These are phyloP conservation scores for Triticum turgidum DNA, from an alignment of 176 grass and related monocot species.

Conservation along the genomic window DNA sequence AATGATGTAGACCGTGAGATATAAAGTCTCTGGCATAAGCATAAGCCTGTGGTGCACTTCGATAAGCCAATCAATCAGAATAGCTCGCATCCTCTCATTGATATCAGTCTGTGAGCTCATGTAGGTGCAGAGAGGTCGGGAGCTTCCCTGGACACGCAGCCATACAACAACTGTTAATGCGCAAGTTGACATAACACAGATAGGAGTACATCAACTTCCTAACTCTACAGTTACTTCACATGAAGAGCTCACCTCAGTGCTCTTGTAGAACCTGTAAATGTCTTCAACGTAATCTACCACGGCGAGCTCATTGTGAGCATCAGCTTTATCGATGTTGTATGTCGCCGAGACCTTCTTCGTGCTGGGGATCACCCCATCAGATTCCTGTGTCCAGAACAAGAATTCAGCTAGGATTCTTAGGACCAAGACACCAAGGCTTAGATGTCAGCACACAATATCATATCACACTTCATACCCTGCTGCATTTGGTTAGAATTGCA, in stretches of 20 bases:
- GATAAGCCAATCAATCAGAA: conserved; percentile 69
- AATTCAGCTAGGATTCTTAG: background rate
- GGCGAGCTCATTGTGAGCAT: conserved; percentile 67
- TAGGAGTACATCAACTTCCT: background rate
- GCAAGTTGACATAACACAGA: background rate
- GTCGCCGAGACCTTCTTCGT: background rate
- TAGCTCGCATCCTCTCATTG: conserved; percentile 68
- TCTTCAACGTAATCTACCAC: conserved; percentile 79
- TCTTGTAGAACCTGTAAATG: conserved; percentile 78
- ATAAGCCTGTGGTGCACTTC: conserved; percentile 69
- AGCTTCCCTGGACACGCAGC: conserved; percentile 44
- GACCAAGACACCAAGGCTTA: background rate
- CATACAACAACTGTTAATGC: conserved; percentile 7
- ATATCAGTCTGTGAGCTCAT: conserved; percentile 52
- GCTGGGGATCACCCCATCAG: conserved; percentile 37
- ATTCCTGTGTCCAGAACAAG: conserved; percentile 33
- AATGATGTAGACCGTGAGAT: conserved; percentile 69
- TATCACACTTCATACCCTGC: conserved; percentile 35
- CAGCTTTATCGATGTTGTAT: conserved; percentile 60
- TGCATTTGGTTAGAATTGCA: conserved; percentile 33
- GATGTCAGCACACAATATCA: background rate
- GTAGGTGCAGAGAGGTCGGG: conserved; percentile 53
- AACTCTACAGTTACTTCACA: background rate
- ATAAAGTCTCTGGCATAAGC: conserved; percentile 81
- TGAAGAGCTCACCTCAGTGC: conserved; percentile 49